phyloP scores from a whole-genome alignment of 148 eudicot genomes.

The Polygonum aviculare region DNA sequence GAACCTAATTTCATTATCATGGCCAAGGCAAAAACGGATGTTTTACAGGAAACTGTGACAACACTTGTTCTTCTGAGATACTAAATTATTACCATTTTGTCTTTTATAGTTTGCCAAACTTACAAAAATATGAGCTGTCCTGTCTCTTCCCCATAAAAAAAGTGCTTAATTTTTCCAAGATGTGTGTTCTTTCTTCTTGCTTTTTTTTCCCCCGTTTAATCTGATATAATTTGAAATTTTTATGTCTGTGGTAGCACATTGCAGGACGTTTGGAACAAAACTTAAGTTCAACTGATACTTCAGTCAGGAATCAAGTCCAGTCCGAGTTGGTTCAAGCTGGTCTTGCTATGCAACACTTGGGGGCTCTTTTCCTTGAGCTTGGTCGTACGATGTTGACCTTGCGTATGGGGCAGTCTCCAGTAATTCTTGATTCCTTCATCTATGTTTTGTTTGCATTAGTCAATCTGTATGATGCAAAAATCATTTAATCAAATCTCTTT shows the following conservation, averaged over 20 bases:
- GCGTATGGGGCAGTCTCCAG: constrained; percentile 88
- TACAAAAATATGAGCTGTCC: neutral
- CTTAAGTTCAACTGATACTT: constrained; percentile 45
- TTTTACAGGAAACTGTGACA: neutral
- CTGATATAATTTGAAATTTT: constrained; percentile 23
- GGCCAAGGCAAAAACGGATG: neutral
- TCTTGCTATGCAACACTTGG: constrained; percentile 80
- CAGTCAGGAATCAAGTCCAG: constrained; percentile 67
- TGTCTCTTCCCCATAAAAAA: neutral
- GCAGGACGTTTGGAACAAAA: constrained; percentile 79
- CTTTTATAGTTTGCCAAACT: neutral
- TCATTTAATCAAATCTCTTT: neutral
- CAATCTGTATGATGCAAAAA: neutral
- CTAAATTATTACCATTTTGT: neutral
- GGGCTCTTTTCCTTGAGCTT: constrained; percentile 89
- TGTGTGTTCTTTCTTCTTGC: neutral
- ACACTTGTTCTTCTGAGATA: neutral
- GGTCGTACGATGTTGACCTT: constrained; percentile 79
- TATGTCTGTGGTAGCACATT: constrained; percentile 56
- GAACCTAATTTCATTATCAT: neutral
- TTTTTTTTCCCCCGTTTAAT: neutral
- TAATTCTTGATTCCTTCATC: constrained; percentile 22
- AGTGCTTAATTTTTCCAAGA: neutral
- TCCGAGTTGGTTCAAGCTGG: constrained; percentile 64
- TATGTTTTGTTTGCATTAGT: neutral